Evolutionary conservation across 2,329 filamentous ascomycete genomes (phyloP), one percentile per base, ranked within the genome.

Genomic region (Botrytis aclada): DNA sequence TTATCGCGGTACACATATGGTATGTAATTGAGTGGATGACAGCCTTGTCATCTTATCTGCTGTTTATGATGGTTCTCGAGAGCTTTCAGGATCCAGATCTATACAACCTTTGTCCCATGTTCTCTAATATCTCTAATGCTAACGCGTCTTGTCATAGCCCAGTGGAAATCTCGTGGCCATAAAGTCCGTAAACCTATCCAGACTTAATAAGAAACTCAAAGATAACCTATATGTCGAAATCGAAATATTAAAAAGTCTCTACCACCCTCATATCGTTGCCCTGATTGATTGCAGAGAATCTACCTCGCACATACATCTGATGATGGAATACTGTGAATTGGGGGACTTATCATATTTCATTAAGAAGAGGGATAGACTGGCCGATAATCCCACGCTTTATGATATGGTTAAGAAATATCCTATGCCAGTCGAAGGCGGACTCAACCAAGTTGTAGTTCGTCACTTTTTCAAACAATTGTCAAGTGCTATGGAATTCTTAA

Each of bases 321-420:
- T 98, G 76, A 99, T 98, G 95, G 96, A 99, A 84, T 98, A 97
- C 83, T 98, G 96, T 84, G 94, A 97, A 81, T 88, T 99, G 58
- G 95, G 96, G 34, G 96, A 99, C 81, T 84, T 99, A 73, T 97
- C 96, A 18, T 87, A 95, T 71, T 98, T 99, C 83, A 98, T 99
- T 84, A 97, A 96, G 86, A 97, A 96, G 84, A 89, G 95, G 74
- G 90, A 95, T 74, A 93, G 91, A 80, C 88, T 98, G 63, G 88
- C 87, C 62, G 92, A 91, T 69, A 92, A 97, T 81, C 90, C 92
- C 41, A 92, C 93, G 70, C 96, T 95, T 5, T 89, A 90, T 80
- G 94, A 97, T 78, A 95, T 98, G 90, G 94, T 97, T 74, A 88
- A 91, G 79, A 97, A 97, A 82, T 98, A 99, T 80, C 95, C 96